Base-by-base conservation (phyloP, 768 basidiomycete genomes). In the Russula abietina region DNA sequence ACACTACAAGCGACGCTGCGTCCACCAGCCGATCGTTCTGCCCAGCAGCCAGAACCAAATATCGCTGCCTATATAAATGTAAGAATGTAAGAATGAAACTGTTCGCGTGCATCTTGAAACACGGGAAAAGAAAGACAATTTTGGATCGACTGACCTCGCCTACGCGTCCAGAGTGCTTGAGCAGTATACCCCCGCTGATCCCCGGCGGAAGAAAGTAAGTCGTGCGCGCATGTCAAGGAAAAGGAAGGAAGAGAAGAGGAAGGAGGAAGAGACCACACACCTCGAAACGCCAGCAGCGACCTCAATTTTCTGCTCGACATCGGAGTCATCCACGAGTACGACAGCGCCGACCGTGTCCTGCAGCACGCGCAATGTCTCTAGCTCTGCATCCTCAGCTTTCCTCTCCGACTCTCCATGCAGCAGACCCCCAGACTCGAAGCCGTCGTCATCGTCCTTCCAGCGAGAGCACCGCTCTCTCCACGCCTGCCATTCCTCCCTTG, bases 311-410 rank as follows among this genome's bases (percentile, higher is more conserved):
- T 24, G 52, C 11, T 11, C 33, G 43, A 6, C 68, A 17, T 78
- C 76, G 17, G 19, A 30, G 33, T 36, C 33, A 12, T 33, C 78
- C 73, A 55, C 45, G 3, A 80, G 83, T 16, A 77, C 83, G 39
- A 90, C 78, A n/a, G 89, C 89, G 17, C 91, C 91, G 7, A 93
- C 91, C 0, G 91, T 93, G 70, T 93, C 91, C 69, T 91, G 87
- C 58, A 75, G 62, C 69, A 67, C 68, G 72, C 62, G 60, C 52
- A 66, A 12, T 19, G 24, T 16, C 22, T 65, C 30, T 48, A 38
- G 4, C 19, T 12, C 55, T 11, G 36, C 36, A 12, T 36, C 36
- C 12, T 36, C 36, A 36, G 12, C 6, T 3, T 16, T 19, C 1
- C 22, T 32, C n/a, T 3, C n/a, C 30, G n/a, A n/a, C n/a, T 32